Percentiles rank a stretch among this genome's conserved stretches.
Evolutionary conservation across 164 flowering plant species (phyloP).

Genomic region (Kingdonia uniflora): DNA sequence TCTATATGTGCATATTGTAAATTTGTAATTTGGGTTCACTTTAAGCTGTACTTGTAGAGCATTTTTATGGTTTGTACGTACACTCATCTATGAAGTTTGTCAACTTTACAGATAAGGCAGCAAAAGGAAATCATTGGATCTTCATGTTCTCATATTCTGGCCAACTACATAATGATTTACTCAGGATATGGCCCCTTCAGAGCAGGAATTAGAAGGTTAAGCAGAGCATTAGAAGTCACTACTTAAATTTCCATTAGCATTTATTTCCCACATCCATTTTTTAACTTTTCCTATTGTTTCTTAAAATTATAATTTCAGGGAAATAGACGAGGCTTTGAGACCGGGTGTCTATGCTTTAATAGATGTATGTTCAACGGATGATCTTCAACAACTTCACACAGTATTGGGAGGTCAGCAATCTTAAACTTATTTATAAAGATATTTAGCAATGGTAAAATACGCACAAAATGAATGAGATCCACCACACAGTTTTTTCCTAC

Average conservation of each 20-base stretch:
- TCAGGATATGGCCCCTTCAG: conserved; percentile 67
- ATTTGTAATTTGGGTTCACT: no score
- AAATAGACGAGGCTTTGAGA: conserved; percentile 76
- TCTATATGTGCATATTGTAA: no score
- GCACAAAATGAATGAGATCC: no score
- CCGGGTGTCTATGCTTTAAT: conserved; percentile 87
- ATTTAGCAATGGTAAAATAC: no score
- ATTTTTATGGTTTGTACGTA: no score
- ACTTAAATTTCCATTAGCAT: neutral
- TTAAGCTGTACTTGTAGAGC: no score
- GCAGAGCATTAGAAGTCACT: neutral
- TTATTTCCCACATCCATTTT: neutral
- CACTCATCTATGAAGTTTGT: no score
- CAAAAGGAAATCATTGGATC: conserved; percentile 55
- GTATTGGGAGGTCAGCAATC: conserved; percentile 59
- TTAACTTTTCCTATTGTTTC: neutral
- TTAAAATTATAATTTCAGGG: conserved; percentile 35
- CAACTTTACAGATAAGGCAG: conserved; percentile 53
- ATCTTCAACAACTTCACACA: conserved; percentile 80
- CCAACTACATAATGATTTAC: conserved; percentile 59
- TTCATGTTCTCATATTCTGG: conserved; percentile 45
- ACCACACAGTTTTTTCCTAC: no score
- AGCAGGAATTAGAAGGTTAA: conserved; percentile 67
- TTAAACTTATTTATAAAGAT: neutral
- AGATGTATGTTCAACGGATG: conserved; percentile 66